phyloP scores from a whole-genome alignment of 345 rosid species.

The Eucalyptus decipiens region DNA sequence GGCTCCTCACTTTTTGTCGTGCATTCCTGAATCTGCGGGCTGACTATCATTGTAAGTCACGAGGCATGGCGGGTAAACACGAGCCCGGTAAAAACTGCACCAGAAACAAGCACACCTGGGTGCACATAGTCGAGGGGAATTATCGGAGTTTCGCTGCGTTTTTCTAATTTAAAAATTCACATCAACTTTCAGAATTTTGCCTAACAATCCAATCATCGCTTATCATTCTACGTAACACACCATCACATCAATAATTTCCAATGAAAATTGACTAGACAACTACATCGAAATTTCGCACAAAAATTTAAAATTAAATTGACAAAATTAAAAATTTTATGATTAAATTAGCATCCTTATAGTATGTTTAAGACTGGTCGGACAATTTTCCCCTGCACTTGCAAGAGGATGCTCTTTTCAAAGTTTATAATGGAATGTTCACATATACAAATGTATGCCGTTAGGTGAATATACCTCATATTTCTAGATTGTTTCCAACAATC shows the following conservation, averaged over 20 bases:
- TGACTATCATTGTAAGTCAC: background rate
- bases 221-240: too few relatives aligned
- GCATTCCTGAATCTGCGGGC: background rate
- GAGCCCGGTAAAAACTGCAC: background rate
- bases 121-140: too few relatives aligned
- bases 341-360: too few relatives aligned
- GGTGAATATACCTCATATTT: background rate
- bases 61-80: background rate
- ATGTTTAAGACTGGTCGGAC: too few relatives aligned
- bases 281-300: too few relatives aligned
- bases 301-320: rapidly evolving
- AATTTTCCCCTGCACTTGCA: too few relatives aligned
- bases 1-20: background rate
- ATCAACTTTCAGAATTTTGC: too few relatives aligned
- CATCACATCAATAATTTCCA: too few relatives aligned
- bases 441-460: background rate
- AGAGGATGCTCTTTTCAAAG: background rate
- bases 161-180: background rate
- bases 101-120: background rate
- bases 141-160: background rate
- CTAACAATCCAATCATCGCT: too few relatives aligned
- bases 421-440: rapidly evolving
- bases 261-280: too few relatives aligned
- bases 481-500: background rate
- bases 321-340: too few relatives aligned